phyloP scores from a whole-genome alignment of 2,329 filamentous ascomycete genomes.

The Hysterium pulicare region DNA sequence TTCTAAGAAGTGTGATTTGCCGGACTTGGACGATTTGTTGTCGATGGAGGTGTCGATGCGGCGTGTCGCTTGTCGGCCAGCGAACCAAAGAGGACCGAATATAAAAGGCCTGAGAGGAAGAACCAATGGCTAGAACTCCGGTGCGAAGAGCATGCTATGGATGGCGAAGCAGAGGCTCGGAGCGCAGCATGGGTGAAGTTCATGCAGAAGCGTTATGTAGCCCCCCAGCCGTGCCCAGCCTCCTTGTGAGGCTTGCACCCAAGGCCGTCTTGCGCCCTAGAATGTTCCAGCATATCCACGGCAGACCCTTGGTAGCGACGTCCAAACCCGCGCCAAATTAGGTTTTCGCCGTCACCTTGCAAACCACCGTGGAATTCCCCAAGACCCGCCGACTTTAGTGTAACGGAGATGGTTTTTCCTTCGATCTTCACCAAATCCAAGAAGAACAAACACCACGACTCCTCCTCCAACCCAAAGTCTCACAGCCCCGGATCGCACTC shows the following conservation, averaged over 20 bases:
- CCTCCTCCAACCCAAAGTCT: conserved; percentile 4
- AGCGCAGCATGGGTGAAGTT: too few relatives aligned
- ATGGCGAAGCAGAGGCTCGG: too few relatives aligned
- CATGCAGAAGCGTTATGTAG: too few relatives aligned
- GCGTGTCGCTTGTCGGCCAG: too few relatives aligned
- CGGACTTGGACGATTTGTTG: too few relatives aligned
- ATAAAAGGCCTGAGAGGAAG: too few relatives aligned
- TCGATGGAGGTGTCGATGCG: too few relatives aligned
- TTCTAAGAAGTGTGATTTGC: too few relatives aligned
- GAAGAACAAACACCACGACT: conserved; percentile 29
- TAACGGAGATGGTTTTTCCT: conserved; percentile 33
- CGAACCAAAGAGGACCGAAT: too few relatives aligned
- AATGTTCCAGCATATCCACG: conserved; percentile 2
- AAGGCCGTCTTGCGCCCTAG: neutral
- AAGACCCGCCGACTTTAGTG: conserved; percentile 1
- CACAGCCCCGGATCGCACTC: too few relatives aligned
- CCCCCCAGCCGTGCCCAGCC: neutral
- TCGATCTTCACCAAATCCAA: conserved; percentile 37
- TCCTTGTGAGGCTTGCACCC: neutral
- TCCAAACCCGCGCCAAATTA: conserved; percentile 3
- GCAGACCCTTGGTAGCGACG: conserved; percentile 2
- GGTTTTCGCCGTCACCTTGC: neutral
- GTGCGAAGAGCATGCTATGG: too few relatives aligned
- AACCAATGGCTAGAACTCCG: too few relatives aligned
- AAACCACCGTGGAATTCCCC: neutral